A percentile compares a stretch with the other conserved stretches of the same genome.
phyloP scores from a whole-genome alignment of 2,329 filamentous ascomycete genomes.

The Alternaria hordeiaustralica region DNA sequence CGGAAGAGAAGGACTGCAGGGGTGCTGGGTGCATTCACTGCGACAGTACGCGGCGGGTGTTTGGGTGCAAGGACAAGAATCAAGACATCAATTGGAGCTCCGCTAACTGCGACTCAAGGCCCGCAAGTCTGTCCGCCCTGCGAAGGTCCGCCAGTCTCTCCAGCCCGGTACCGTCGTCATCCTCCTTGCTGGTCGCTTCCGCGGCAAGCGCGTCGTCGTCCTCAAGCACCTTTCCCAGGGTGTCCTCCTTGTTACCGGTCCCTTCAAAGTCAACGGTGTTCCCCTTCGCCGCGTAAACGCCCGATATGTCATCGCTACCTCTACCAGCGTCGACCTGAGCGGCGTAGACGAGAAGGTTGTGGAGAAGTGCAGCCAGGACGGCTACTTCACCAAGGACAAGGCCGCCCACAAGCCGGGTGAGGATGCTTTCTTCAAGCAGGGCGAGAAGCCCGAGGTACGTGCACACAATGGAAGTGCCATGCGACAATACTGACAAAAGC shows the following conservation, averaged over 20 bases:
- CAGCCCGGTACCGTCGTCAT: constrained; percentile 96
- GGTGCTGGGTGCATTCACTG: constrained; percentile 3
- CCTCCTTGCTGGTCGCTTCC: constrained; percentile 98
- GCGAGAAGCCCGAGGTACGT: constrained; percentile 95
- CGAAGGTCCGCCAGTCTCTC: constrained; percentile 86
- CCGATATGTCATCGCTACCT: constrained; percentile 92
- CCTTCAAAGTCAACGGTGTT: constrained; percentile 99
- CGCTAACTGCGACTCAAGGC: constrained; percentile 64
- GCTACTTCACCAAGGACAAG: constrained; percentile 98
- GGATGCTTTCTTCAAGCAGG: constrained; percentile 99
- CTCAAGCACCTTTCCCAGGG: constrained; percentile 97
- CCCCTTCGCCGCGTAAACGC: constrained; percentile 92
- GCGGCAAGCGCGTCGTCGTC: constrained; percentile 99
- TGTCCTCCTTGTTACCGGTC: constrained; percentile 97
- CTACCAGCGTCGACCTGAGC: constrained; percentile 80
- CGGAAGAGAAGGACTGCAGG: constrained; percentile 22
- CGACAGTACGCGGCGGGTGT: constrained; percentile 9
- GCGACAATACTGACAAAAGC: constrained; percentile 22
- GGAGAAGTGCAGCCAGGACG: constrained; percentile 80
- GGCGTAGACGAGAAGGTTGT: constrained; percentile 75
- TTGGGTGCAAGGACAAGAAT: constrained; percentile 1
- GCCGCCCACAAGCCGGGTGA: constrained; percentile 92
- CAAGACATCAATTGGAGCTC: constrained; percentile 16
- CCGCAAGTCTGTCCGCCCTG: constrained; percentile 90
- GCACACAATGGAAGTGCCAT: background rate